Base-by-base conservation (phyloP, 257 asterid species). In the Solanum chilense region DNA sequence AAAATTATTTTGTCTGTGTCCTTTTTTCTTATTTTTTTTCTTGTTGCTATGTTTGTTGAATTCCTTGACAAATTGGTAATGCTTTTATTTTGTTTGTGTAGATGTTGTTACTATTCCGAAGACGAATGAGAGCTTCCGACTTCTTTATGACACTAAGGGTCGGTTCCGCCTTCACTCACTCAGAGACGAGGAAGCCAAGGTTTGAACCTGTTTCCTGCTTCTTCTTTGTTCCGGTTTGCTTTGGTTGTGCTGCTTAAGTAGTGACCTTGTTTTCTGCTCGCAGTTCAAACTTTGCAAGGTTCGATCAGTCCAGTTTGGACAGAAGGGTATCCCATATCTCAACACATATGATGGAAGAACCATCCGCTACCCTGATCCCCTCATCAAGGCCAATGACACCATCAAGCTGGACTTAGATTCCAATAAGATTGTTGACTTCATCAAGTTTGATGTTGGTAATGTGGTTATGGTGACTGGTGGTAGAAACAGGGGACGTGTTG, bases 401-500 rank as follows among this genome's bases (percentile, higher is more conserved):
- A 84, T 88, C 52, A 90, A 88, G 68, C 82, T 88, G 21, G 92
- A 90, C 83, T 70, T 90, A 12, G 92, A 90, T 44, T n/a, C 85
- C 29, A 88, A 90, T 68, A 90, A 90, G 71, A 90, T 90, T 33
- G 82, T 75, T 15, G 92, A 90, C 27, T 90, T 90, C 77, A 90
- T 90, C 86, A 90, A 88, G 31, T 88, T 86, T 70, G 92, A 90
- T 84, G 92, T 90, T 78, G 92, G 92, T 3, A 90, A 90, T 88
- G 89, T 90, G 41, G 92, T 90, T 15, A 90, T 90, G 92, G 92
- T 90, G 52, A 90, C 90, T 44, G 92, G 90, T 64, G 92, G 92
- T 15, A 90, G 90, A 41, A 89, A 87, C 71, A 89, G 87, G 82
- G 90, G 91, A 27, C 90, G 91, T 73, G 91, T 89, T 73, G 91